phyloP scores from a whole-genome alignment of 495 filamentous ascomycete species.

The Penicillium silybi region DNA sequence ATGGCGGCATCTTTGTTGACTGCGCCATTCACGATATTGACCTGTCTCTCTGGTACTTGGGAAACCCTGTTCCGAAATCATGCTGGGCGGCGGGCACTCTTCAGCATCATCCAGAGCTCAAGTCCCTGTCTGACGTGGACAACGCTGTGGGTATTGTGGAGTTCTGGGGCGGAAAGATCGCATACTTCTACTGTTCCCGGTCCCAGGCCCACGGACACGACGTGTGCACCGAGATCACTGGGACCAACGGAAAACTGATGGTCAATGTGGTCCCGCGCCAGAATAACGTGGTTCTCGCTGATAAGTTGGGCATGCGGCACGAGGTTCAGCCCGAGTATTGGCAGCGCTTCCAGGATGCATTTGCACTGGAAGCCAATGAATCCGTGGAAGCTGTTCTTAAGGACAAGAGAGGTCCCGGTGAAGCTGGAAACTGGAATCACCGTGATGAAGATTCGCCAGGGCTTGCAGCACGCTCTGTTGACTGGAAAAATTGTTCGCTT shows the following conservation, averaged over 20 bases:
- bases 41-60: conserved; percentile 42
- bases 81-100: conserved; percentile 21
- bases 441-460: conserved; percentile 42
- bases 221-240: conserved; percentile 27
- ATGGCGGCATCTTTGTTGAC: conserved; percentile 47
- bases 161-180: no score
- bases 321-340: conserved; percentile 18
- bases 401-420: conserved; percentile 33
- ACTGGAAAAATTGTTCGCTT: no score
- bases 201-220: conserved; percentile 31
- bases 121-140: conserved; percentile 19
- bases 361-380: conserved; percentile 17
- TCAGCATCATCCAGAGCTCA: conserved; percentile 25
- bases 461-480: no score
- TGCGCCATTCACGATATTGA: conserved; percentile 48
- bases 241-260: conserved; percentile 28
- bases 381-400: conserved; percentile 45
- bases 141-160: no score
- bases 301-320: conserved; percentile 18
- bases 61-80: conserved; percentile 25
- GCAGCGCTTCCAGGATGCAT: conserved; percentile 11
- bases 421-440: conserved; percentile 43
- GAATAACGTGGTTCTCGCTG: conserved; percentile 22
- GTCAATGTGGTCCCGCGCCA: conserved; percentile 22
- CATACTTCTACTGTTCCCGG: no score